Evolutionary conservation across 768 basidiomycete species (phyloP), one percentile per base, ranked within the genome.

Genomic region (Rossbeevera mucosa): DNA sequence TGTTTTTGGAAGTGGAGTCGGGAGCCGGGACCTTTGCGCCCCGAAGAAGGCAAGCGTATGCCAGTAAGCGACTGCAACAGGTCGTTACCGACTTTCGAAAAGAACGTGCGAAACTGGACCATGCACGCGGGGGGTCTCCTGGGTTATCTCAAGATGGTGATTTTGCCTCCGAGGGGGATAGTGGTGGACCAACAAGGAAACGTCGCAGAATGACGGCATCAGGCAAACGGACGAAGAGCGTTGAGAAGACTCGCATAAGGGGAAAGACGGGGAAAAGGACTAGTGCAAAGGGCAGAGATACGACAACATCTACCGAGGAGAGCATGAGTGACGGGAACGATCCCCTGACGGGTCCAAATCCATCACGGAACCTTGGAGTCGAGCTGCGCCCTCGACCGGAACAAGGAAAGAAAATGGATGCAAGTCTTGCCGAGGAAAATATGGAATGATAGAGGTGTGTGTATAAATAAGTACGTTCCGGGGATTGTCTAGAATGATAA

Each of bases 11-110:
- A 58, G 72, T 86, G 4, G 77, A 80, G 12, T 72, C 78, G 5
- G 88, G 86, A 5, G 78, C 77, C 53, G 88, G 85, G 16, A 81
- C 82, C 41, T 74, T 79, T 60, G 91, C 84, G 5, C 94, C 94
- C 1, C 77, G 87, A 36, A 83, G 86, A 63, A 80, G 88, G 31
- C 86, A 89, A 58, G 88, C 84, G 4, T 94, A 94, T 59, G 72
- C 86, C 3, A 91, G 88, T 66, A 94, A 91, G 69, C 81, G 94
- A 7, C 71, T 96, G 52, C 90, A 95, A 64, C 79, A 91, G 64
- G 87, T 92, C 8, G 85, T 93, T n/a, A 76, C 81, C 24, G 88
- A 89, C 53, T 90, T 87, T 64, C 78, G 89, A 50, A 86, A 82
- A 55, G 62, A 72, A 55, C 71, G 61, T 44, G 46, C 58, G n/a